phyloP scores from a whole-genome alignment of 495 filamentous ascomycete genomes.

The Aspergillus ostianus region DNA sequence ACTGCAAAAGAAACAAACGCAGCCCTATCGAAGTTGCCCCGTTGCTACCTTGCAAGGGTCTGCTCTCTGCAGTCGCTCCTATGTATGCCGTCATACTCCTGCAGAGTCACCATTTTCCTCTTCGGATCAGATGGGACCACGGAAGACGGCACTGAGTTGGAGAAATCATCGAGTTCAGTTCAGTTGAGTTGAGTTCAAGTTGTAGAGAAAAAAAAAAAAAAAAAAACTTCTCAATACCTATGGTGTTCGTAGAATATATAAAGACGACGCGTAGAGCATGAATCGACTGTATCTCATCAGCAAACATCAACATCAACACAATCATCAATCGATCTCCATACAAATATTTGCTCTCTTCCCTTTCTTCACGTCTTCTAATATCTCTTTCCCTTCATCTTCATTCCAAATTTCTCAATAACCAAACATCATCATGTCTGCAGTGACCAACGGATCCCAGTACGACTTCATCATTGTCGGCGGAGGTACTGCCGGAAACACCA shows the following conservation, averaged over 20 bases:
- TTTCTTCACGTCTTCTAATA: neutral
- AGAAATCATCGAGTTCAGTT: too few relatives aligned
- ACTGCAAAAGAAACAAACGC: too few relatives aligned
- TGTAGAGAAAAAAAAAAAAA: too few relatives aligned
- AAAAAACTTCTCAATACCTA: neutral
- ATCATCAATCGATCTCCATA: neutral
- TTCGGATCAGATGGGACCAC: neutral
- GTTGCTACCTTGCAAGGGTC: too few relatives aligned
- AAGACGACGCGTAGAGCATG: neutral
- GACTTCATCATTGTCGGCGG: constrained; percentile 49
- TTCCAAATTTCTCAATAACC: neutral
- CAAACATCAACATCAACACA: neutral
- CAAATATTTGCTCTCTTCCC: neutral
- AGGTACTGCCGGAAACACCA: constrained; percentile 56
- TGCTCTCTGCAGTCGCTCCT: too few relatives aligned
- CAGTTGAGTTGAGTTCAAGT: too few relatives aligned
- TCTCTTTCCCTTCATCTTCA: neutral
- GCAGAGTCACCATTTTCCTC: neutral
- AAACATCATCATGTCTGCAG: constrained; percentile 20
- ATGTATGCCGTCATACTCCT: too few relatives aligned
- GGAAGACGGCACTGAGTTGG: neutral
- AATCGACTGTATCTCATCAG: neutral
- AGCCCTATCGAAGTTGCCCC: too few relatives aligned
- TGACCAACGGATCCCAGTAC: constrained; percentile 30
- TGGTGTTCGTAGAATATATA: neutral